phyloP scores from a whole-genome alignment of 2,329 filamentous ascomycete species.

The Fusarium beomiforme region DNA sequence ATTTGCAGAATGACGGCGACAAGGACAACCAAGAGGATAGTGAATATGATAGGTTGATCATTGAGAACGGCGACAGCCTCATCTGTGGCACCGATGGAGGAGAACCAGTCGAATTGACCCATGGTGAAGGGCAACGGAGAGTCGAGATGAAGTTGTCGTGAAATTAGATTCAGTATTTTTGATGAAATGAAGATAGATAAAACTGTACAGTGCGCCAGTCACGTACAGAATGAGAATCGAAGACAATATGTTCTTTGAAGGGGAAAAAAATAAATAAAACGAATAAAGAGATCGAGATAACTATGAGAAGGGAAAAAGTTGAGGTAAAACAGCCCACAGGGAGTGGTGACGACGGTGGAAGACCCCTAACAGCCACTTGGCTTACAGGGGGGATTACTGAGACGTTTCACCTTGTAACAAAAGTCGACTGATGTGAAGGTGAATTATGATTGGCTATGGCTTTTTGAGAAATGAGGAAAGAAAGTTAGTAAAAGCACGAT shows the following conservation, averaged over 20 bases:
- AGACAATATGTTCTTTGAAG: conserved; percentile 1
- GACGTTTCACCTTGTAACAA: conserved; percentile 59
- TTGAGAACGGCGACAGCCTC: conserved; percentile 69
- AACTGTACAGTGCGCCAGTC: conserved; percentile 40
- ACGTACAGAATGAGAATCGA: conserved; percentile 30
- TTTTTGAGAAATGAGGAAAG: too few relatives aligned
- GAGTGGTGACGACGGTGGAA: conserved; percentile 36
- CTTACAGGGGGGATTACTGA: conserved; percentile 37
- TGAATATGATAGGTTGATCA: conserved; percentile 69
- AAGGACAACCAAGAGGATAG: conserved; percentile 65
- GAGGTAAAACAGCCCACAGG: conserved; percentile 29
- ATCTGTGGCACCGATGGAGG: conserved; percentile 65
- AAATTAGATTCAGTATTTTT: background rate
- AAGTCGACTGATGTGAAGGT: conserved; percentile 40
- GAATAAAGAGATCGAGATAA: conserved; percentile 7
- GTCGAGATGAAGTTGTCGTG: background rate
- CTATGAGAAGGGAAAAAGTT: conserved; percentile 24
- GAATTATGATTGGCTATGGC: conserved; percentile 32
- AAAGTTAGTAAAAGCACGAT: background rate
- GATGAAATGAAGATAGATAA: background rate
- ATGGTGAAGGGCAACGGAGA: conserved; percentile 40
- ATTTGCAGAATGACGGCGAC: conserved; percentile 58
- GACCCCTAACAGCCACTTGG: conserved; percentile 29
- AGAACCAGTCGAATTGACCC: conserved; percentile 67
- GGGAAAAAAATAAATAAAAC: conserved; percentile 3